Base-by-base conservation (phyloP, 352 stramenopile species). In the Pythium phragmiticola region DNA sequence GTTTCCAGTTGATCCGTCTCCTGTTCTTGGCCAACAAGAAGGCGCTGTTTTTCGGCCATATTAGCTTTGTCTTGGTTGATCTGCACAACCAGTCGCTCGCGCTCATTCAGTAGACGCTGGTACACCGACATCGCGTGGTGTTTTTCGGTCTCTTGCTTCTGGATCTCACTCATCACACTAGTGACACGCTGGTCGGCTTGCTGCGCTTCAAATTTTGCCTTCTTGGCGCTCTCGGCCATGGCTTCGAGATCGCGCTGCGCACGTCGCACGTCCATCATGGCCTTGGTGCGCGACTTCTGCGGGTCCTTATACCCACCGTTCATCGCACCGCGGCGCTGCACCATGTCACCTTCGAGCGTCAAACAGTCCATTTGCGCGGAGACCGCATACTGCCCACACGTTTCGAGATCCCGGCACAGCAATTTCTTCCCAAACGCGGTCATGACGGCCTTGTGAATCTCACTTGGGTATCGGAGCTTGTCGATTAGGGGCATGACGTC, bases 321-420 rank as follows among this genome's bases (percentile, higher is more conserved):
- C 5, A 99, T 74, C n/a, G 92, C 95, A 74, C 98, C 98, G 49
- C 96, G 94, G 34, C 96, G 89, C 58, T 97, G 97, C 54, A 98
- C 97, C 75, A 99, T 89, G 70, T 99, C 97, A 48, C 98, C 98
- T 42, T 99, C 96, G 14, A 99, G 76, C 11, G 98, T 99, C 47
- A 99, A 86, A 52, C 96, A 98, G 78, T 99, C 97, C 89, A 99
- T 98, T 60, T 95, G 89, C 4, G 78, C 85, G 55, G 85, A 74
- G 71, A 93, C 74, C 7, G 78, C 75, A 47, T 92, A 95, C 26
- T 92, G 75, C 30, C 80, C 75, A 42, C 83, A 94, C 9, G 94
- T 87, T 34, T 98, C 95, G 28, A 98, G 73, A 67, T 98, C 94
- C 1, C 89, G 80, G 23, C 97, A 99, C 48, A 99, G 64, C 9